Evolutionary conservation across 148 eudicot species (phyloP), one percentile per base, ranked within the genome.

Genomic region (Chenopodium berlandieri): DNA sequence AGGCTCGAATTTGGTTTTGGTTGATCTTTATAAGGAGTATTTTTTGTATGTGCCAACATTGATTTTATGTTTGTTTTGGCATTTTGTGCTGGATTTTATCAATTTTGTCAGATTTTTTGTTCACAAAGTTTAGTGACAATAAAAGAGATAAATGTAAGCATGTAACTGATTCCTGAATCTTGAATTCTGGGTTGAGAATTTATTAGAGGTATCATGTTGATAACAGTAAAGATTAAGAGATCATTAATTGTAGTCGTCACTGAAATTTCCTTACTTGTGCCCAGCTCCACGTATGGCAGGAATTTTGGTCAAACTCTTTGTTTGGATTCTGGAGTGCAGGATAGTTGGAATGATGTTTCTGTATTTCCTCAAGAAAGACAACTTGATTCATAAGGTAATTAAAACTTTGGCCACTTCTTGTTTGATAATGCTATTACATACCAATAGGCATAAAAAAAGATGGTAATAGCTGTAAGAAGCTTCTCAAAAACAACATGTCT

Each of bases 281-380:
- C 11, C 81, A 95, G 98, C 97, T 82, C 99, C 99, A 77, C 95
- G 99, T 0, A 88, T 94, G 95, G 90, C 98, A 63, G 99, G 99
- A 80, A 82, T 89, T 69, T 68, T 96, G 85, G 92, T 92, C 77
- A 96, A 90, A 80, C 82, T 94, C 4, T 90, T 91, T 82, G 92
- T 88, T 25, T 92, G 94, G 98, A 78, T 94, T 60, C 80, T 96
- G 83, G 95, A 94, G 83, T 86, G 81, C 11, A 88, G 86, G 65
- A 85, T 96, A 71, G 16, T 96, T 56, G 95, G 98, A 76, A 71
- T 71, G 62, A 71, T 92, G 37, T 50, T 92, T 23, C 16, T 88
- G 48, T 90, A 92, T 85, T 71, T 96, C 75, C 82, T 96, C 79
- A 94, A 92, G 91, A 92, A 83, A 81, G 86, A 90, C 79, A 96